Percentiles rank a stretch among this genome's conserved stretches.
Conservation (phyloP, 805 yeast genomes). For the Barnettozyma sucrosica region DNA sequence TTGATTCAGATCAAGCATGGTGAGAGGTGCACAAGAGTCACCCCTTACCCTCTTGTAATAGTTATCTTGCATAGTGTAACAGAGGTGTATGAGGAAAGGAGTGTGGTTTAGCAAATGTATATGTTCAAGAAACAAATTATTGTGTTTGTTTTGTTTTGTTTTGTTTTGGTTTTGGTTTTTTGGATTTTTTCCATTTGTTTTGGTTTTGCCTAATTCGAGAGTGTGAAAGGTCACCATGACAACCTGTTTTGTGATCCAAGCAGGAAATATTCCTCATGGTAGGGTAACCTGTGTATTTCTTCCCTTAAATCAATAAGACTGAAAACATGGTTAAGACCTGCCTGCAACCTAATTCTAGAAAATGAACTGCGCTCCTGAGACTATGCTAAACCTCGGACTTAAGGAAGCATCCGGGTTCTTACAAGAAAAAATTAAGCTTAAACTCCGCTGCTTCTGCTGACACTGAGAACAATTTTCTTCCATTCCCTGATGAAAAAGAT, state of each 20-base stretch:
- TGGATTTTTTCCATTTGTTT: constrained; percentile 1
- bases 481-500: too few species aligned
- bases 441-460: too few species aligned
- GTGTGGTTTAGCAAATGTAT: neutral
- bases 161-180: constrained; percentile 5
- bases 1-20: constrained; percentile 23
- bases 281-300: too few species aligned
- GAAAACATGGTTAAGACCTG: too few species aligned
- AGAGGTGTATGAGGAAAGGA: neutral
- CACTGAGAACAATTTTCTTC: too few species aligned
- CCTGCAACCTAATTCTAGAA: too few species aligned
- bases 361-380: too few species aligned
- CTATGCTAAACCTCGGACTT: too few species aligned
- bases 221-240: neutral
- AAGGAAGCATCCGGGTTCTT: too few species aligned
- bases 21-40: constrained; percentile 18
- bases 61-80: constrained; percentile 23
- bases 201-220: neutral
- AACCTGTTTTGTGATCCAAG: neutral
- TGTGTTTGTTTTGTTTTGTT: constrained; percentile 6
- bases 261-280: neutral
- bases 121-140: neutral
- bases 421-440: too few species aligned
- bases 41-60: constrained; percentile 15
- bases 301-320: too few species aligned